Evolutionary conservation across 345 rosid genomes (phyloP), one percentile per base, ranked within the genome.

Genomic region (Eutrema heterophyllum): DNA sequence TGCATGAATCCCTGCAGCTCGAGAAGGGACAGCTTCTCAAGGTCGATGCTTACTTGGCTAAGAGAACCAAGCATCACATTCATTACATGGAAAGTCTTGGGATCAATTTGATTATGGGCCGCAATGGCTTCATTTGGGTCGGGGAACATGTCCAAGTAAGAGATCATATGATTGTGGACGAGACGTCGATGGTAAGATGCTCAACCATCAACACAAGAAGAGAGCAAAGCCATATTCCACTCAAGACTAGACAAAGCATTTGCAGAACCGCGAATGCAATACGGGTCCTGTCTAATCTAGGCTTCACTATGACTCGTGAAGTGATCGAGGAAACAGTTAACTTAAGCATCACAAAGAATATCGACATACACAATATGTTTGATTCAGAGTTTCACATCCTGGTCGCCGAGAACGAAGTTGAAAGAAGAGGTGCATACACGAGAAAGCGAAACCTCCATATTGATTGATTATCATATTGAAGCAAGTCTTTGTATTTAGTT

Each of bases 101-200:
- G 9, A 80, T 86, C 60, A 94, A 89, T 84, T 72, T 91, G 83
- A 88, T 91, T 70, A 75, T 93, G 1, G 96, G 97, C 73, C 85
- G 88, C 68, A 93, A 93, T 51, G 98, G 98, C 35, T 93, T 82
- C 66, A 81, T 93, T 61, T 91, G 98, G 97, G 84, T 93, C n/a
- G 98, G 97, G 3, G 97, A 91, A 59, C 97, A 89, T 30, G 71
- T 81, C 8, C 89, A 87, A 27, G 30, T 27, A 2, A 27, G 30
- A 84, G 96, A 90, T 32, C 83, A 55, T 61, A 48, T 62, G 6
- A 72, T 70, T 33, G 92, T 53, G 76, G 81, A 78, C 3, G 85
- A 64, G 33, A 65, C 45, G 59, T 1, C 21, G 1, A 21, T 21
- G 21, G 21, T 21, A n/a, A n/a, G n/a, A n/a, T n/a, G n/a, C n/a